A percentile compares a stretch with the other conserved stretches of the same genome.
Conservation (phyloP, 331 rosid genomes). For the Stylosanthes scabra region DNA sequence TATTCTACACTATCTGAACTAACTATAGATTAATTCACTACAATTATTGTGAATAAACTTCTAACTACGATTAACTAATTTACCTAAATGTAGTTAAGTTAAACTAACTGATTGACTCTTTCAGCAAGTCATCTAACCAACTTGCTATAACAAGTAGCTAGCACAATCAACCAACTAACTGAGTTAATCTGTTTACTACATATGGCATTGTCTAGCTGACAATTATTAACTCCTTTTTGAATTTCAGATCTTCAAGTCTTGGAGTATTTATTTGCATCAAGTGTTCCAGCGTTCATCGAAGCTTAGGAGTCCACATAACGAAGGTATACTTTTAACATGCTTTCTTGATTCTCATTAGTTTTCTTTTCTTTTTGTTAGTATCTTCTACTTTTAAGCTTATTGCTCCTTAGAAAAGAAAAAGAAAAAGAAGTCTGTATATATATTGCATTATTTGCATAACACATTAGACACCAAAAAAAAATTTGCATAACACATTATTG, state of each 20-base stretch:
- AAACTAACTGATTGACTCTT: too few relatives aligned
- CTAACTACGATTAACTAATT: too few relatives aligned
- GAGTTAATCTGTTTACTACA: too few relatives aligned
- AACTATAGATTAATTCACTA: too few relatives aligned
- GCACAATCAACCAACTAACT: too few relatives aligned
- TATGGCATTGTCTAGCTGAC: too few relatives aligned
- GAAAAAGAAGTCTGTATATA: neutral
- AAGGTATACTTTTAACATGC: constrained; percentile 60
- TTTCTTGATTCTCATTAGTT: constrained; percentile 20
- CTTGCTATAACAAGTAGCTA: too few relatives aligned
- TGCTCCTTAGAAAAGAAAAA: neutral
- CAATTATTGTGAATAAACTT: too few relatives aligned
- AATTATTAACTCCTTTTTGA: neutral
- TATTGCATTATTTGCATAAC: neutral
- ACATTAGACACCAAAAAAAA: neutral
- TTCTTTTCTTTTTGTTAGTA: constrained; percentile 1
- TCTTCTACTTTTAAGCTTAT: neutral
- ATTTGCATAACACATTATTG: neutral
- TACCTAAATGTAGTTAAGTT: too few relatives aligned
- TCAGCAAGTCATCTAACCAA: too few relatives aligned
- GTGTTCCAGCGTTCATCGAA: constrained; percentile 90
- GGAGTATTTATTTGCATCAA: constrained; percentile 87
- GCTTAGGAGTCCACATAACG: constrained; percentile 86
- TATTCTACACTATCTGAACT: too few relatives aligned
- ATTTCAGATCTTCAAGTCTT: constrained; percentile 69